Evolutionary conservation across 176 grass and related monocot species (phyloP).

Genomic region (Ensete ventricosum): DNA sequence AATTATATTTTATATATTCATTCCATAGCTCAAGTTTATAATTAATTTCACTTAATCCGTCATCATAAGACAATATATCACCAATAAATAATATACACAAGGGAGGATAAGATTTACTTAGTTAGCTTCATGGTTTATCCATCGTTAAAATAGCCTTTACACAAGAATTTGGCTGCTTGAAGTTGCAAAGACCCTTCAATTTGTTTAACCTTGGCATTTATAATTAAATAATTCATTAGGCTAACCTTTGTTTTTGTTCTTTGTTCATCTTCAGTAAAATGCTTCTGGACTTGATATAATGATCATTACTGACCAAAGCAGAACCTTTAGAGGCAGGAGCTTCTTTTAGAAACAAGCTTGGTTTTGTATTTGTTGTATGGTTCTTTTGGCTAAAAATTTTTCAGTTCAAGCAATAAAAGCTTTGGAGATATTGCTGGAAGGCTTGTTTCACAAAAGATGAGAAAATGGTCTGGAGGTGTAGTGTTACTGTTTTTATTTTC

Average conservation of each 20-base stretch:
- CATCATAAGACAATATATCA: too few species aligned
- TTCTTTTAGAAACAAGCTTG: neutral
- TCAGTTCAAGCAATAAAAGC: neutral
- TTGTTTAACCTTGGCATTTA: neutral
- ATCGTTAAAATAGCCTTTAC: too few species aligned
- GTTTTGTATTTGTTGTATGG: neutral
- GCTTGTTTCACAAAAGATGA: conserved; percentile 36
- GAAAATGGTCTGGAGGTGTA: conserved; percentile 69
- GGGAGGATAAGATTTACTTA: too few species aligned
- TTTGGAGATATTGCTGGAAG: neutral
- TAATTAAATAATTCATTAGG: neutral
- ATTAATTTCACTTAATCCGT: too few species aligned
- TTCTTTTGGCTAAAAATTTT: neutral
- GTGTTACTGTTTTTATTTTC: conserved; percentile 47
- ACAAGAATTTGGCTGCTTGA: too few species aligned
- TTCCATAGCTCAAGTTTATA: too few species aligned
- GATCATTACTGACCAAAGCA: neutral
- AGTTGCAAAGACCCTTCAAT: neutral
- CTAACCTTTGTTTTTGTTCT: neutral
- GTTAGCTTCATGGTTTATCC: neutral
- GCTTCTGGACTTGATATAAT: neutral
- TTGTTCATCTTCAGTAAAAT: neutral
- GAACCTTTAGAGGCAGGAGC: neutral
- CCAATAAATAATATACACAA: too few species aligned
- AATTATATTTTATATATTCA: too few species aligned